Base-by-base conservation (phyloP, 1,284 basidiomycete genomes). In the Boletus smithii region DNA sequence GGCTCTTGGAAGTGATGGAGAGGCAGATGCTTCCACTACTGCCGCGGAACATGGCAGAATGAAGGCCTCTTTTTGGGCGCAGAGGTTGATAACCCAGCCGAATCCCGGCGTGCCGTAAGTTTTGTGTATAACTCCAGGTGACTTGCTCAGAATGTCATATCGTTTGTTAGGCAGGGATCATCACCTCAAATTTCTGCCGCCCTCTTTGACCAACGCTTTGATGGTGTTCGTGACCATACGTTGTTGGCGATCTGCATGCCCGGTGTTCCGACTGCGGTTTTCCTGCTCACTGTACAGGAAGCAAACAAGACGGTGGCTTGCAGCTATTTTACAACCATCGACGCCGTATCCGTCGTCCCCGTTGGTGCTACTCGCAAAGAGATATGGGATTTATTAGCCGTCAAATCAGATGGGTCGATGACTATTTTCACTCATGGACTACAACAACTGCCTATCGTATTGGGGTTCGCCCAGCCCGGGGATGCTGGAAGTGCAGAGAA, bases 11-110 rank as follows among this genome's bases (percentile, higher is more conserved):
- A 71, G 72, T 5, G 57, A 67, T 49, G 56, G 67, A 36, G 76
- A 76, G 14, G 56, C 68, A 18, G 76, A 77, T 29, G 54, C 61
- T 7, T 54, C 63, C 9, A 56, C 74, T 8, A 56, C 69, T 8
- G 67, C 75, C 1, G 67, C 74, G 30, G 77, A 81, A 51, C 75
- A 83, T 56, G 76, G 75, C 2, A 75, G 80, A 46, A 81, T 88
- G 78, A 80, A 80, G 42, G 77, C 83, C 1, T 73, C 81, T 0
- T 81, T 80, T 56, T 89, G 82, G 81, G 76, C 84, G 60, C 79
- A 81, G 61, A 75, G 69, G 42, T 54, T 89, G n/a, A 68, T 73
- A 45, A 72, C 73, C 8, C 72, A 78, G 33, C 70, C 78, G 24
- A 70, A 83, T 8, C 56, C 71, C 0, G 65, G 67, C 35, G 59